Conservation (phyloP, 2,329 filamentous ascomycete species). For the Ceratocystis cacaofunesta region DNA sequence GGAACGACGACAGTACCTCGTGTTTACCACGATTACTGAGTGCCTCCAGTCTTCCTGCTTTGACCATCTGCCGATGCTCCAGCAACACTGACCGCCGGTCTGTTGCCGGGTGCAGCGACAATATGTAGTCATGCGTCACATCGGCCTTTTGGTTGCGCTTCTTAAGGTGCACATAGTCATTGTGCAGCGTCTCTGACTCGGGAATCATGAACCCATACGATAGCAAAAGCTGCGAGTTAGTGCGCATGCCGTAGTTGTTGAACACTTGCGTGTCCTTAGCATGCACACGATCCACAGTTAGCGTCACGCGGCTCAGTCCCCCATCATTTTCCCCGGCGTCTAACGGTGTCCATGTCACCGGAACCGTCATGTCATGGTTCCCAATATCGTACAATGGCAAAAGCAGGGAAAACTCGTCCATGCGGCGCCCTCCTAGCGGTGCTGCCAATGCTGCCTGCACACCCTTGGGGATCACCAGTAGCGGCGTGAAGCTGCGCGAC, state of each 20-base stretch:
- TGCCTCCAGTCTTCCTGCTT: constrained; percentile 18
- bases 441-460: background rate
- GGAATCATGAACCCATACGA: constrained; percentile 48
- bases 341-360: constrained; percentile 34
- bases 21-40: constrained; percentile 24
- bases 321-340: constrained; percentile 12
- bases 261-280: constrained; percentile 40
- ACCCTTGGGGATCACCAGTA: constrained; percentile 33
- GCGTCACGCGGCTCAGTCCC: constrained; percentile 24
- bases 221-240: constrained; percentile 54
- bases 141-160: constrained; percentile 27
- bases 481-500: constrained; percentile 49
- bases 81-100: constrained; percentile 33
- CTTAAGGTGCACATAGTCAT: constrained; percentile 44
- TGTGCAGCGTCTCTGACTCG: constrained; percentile 34
- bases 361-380: constrained; percentile 51
- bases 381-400: constrained; percentile 57
- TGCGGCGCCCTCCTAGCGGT: constrained; percentile 18
- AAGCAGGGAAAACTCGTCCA: constrained; percentile 51
- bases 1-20: constrained; percentile 25
- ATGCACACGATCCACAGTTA: constrained; percentile 31
- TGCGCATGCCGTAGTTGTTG: constrained; percentile 62
- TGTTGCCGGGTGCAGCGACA: constrained; percentile 36
- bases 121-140: constrained; percentile 31
- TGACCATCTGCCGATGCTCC: background rate